Evolutionary conservation across 108 stramenopile species (phyloP).

Genomic region (Cyclotella choctawhatcheeana): DNA sequence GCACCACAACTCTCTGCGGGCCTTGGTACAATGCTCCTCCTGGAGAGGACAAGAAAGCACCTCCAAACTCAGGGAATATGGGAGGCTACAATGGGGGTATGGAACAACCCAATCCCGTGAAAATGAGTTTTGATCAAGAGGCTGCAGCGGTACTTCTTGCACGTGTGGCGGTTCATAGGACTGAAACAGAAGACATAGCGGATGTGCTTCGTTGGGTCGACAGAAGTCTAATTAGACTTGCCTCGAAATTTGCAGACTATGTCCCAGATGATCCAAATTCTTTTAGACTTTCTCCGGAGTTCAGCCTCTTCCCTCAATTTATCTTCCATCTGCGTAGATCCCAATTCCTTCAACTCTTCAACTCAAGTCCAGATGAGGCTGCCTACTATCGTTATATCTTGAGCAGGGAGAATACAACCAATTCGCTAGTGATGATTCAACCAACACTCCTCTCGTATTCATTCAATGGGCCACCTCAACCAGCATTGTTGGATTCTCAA

Average conservation of each 20-base stretch:
- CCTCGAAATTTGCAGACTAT: constrained; percentile 98
- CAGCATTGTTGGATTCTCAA: constrained; percentile 95
- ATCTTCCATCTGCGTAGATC: constrained; percentile 96
- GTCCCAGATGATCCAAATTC: constrained; percentile 90
- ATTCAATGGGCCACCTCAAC: constrained; percentile 94
- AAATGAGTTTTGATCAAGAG: constrained; percentile 96
- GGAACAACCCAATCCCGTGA: constrained; percentile 69
- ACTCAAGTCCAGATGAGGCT: constrained; percentile 97
- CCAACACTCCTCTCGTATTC: constrained; percentile 97
- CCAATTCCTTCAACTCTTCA: constrained; percentile 97
- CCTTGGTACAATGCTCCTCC: constrained; percentile 89
- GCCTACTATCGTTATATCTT: constrained; percentile 96
- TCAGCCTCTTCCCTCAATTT: constrained; percentile 98
- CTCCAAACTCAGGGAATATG: constrained; percentile 50
- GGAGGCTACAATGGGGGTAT: constrained; percentile 50
- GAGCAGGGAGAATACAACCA: constrained; percentile 90
- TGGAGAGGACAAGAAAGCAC: constrained; percentile 37
- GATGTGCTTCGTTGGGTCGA: constrained; percentile 99
- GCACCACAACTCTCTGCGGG: constrained; percentile 96
- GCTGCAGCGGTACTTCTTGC: constrained; percentile 98
- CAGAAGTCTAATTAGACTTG: constrained; percentile 96
- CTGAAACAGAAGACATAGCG: constrained; percentile 93
- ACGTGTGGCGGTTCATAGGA: constrained; percentile 93
- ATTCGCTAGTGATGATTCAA: constrained; percentile 99
- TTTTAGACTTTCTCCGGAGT: constrained; percentile 94